These are phyloP conservation scores for Xylaria sp. DNA, from an alignment of 2,329 filamentous ascomycete genomes.

Conservation along the genomic window DNA sequence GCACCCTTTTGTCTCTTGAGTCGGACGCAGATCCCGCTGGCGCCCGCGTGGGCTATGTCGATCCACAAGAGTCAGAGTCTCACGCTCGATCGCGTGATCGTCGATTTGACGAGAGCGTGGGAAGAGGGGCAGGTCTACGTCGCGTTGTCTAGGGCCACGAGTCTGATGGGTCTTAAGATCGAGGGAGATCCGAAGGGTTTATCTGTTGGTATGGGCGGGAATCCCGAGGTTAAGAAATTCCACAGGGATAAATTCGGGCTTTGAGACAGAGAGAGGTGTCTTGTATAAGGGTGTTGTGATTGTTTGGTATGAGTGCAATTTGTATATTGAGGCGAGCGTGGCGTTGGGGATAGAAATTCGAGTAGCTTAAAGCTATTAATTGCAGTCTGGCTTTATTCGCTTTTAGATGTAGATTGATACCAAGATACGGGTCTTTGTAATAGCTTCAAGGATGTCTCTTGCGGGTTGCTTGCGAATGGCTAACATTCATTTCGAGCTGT, in stretches of 20 bases:
- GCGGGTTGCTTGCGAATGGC: too few relatives aligned
- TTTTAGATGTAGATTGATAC: too few relatives aligned
- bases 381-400: too few relatives aligned
- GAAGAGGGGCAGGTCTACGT: constrained; percentile 58
- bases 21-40: constrained; percentile 57
- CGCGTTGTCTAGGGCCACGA: constrained; percentile 52
- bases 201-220: constrained; percentile 29
- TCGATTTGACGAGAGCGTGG: constrained; percentile 49
- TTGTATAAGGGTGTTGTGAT: background rate
- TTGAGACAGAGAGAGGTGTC: background rate
- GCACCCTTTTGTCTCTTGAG: constrained; percentile 43
- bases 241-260: constrained; percentile 33
- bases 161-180: constrained; percentile 44
- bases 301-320: background rate
- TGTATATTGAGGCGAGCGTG: background rate
- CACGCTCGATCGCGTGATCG: constrained; percentile 53
- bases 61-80: constrained; percentile 60
- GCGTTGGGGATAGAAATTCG: background rate
- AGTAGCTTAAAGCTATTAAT: too few relatives aligned
- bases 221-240: constrained; percentile 34
- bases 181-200: constrained; percentile 31
- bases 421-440: too few relatives aligned
- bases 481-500: too few relatives aligned
- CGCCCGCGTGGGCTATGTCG: constrained; percentile 57
- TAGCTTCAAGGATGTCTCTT: too few relatives aligned